Evolutionary conservation across 2,329 filamentous ascomycete genomes (phyloP).

Genomic region (Akanthomyces muscarius): DNA sequence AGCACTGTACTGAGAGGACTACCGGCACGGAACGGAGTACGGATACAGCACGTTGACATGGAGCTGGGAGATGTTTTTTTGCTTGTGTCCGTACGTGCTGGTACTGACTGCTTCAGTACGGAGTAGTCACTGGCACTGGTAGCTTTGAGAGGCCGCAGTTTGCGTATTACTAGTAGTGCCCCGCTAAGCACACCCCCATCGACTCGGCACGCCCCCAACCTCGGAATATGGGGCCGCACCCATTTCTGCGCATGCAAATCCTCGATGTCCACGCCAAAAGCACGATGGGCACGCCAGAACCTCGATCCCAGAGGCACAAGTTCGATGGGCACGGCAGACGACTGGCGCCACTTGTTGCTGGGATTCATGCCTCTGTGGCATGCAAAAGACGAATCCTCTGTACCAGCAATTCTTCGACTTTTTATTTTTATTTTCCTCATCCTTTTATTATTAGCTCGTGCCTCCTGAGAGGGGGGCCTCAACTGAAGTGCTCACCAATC

Average conservation of each 20-base stretch:
- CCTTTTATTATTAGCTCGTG: not conserved
- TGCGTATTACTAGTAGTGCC: not conserved
- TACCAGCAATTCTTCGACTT: not conserved
- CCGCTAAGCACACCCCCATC: not conserved
- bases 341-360: conserved; percentile 3
- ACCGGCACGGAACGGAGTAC: no score
- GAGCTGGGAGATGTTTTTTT: no score
- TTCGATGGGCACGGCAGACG: not conserved
- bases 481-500: not conserved
- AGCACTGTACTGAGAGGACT: no score
- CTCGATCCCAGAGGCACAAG: conserved; percentile 2
- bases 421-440: not conserved
- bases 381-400: not conserved
- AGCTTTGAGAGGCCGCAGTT: no score
- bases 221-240: not conserved
- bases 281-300: not conserved
- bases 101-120: no score
- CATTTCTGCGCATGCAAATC: not conserved
- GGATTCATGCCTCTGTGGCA: conserved; percentile 3
- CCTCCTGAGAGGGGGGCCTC: no score
- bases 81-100: no score
- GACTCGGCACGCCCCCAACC: not conserved
- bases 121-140: no score
- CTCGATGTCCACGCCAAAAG: conserved; percentile 5
- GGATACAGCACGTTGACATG: no score